Conservation (phyloP, 129 eudicot genomes). For the Apium graveolens region DNA sequence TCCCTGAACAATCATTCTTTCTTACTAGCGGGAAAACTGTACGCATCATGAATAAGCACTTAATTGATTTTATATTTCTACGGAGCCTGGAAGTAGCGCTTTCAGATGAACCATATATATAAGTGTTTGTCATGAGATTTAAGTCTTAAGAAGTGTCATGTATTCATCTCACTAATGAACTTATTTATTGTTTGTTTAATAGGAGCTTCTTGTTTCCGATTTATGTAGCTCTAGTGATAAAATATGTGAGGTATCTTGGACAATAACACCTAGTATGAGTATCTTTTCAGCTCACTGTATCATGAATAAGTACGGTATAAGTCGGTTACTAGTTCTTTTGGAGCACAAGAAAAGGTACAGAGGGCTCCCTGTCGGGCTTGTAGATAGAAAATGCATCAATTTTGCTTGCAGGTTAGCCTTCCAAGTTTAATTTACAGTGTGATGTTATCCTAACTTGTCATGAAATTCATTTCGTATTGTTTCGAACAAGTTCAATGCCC, state of each 20-base stretch:
- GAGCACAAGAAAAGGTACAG: constrained; percentile 26
- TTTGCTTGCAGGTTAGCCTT: constrained; percentile 70
- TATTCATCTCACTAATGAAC: not conserved
- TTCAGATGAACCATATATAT: too few species aligned
- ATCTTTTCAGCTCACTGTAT: constrained; percentile 48
- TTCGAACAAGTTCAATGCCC: not conserved
- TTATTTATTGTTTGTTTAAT: constrained; percentile 12
- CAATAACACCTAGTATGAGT: constrained; percentile 60
- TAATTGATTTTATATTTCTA: too few species aligned
- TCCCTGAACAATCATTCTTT: too few species aligned
- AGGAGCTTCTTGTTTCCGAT: constrained; percentile 60
- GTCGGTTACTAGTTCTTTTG: constrained; percentile 59
- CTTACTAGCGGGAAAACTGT: too few species aligned
- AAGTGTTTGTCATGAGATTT: too few species aligned
- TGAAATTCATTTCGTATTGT: not conserved
- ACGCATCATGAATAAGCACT: too few species aligned
- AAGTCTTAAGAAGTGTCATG: not conserved
- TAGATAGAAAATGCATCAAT: constrained; percentile 69
- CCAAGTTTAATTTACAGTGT: not conserved
- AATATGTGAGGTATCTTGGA: constrained; percentile 34
- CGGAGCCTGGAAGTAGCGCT: too few species aligned
- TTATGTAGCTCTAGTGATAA: constrained; percentile 33
- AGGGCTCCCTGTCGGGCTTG: constrained; percentile 60
- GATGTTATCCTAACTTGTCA: constrained; percentile 1
- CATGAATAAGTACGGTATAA: constrained; percentile 43